phyloP scores from a whole-genome alignment of 129 eudicot genomes.

The Lactuca sativa region DNA sequence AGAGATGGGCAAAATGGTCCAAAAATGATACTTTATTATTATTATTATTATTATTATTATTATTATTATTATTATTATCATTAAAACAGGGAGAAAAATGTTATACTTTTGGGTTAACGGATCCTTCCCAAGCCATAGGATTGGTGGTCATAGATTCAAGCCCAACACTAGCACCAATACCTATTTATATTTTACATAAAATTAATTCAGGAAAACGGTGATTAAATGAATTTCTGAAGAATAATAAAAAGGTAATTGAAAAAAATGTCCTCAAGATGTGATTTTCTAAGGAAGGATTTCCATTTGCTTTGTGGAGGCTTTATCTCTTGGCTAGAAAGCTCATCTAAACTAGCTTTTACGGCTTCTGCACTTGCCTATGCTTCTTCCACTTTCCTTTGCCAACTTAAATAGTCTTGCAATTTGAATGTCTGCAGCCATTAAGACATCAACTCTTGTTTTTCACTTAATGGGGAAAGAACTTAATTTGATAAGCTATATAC shows the following conservation, averaged over 20 bases:
- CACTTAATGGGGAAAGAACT: no score
- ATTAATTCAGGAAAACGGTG: slow-evolving; percentile 8
- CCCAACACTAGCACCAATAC: slow-evolving; percentile 81
- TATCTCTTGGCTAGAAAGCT: slow-evolving; percentile 35
- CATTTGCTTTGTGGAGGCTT: slow-evolving; percentile 74
- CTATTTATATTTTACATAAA: slow-evolving; percentile 28
- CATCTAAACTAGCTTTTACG: slow-evolving; percentile 68
- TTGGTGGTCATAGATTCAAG: slow-evolving; percentile 90
- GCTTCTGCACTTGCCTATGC: slow-evolving; percentile 83
- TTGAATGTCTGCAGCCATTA: slow-evolving; percentile 58
- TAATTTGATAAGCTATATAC: no score
- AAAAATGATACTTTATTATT: no score
- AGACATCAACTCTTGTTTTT: no score
- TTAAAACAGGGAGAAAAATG: not conserved
- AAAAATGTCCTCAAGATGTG: slow-evolving; percentile 52
- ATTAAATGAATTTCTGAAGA: not conserved
- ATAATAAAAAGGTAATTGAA: not conserved
- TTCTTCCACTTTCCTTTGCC: slow-evolving; percentile 75
- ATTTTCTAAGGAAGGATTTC: slow-evolving; percentile 68
- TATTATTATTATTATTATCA: no score
- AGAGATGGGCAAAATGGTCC: not conserved
- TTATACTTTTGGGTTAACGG: slow-evolving; percentile 79
- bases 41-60: no score
- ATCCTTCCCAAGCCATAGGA: slow-evolving; percentile 95
- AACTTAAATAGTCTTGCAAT: slow-evolving; percentile 79